Base-by-base conservation (phyloP, 179 eudicot genomes). In the Silene noctiflora region DNA sequence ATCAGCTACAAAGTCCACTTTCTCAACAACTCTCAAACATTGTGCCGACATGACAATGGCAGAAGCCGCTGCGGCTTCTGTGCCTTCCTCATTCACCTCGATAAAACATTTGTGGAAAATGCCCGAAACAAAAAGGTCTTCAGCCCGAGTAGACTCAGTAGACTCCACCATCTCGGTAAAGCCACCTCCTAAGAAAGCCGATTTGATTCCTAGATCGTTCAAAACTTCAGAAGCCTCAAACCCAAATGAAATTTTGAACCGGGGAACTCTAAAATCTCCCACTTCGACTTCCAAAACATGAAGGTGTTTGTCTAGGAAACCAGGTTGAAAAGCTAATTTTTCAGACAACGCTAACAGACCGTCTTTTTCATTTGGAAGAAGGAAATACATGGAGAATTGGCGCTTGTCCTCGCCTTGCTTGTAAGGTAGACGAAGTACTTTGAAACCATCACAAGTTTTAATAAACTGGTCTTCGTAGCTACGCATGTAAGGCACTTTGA, bases 401-500 rank as follows among this genome's bases (percentile, higher is more conserved):
- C 93, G 88, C 56, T 87, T 85, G 56, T 91, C 93, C 12, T 85
- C 85, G 22, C 96, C 97, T 75, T 86, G 86, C 64, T 86, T 81
- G 73, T 93, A 93, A 21, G 92, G 93, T 14, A 93, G 86, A 8
- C 87, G 68, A 19, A 93, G 81, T 51, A 89, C 94, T 82, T 87
- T 89, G 77, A 93, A 91, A 31, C 83, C 91, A 22, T 88, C 88
- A 53, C 63, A 89, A 5, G 83, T 80, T 10, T 63, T 42, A 10
- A 89, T 39, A 7, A 68, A 79, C 44, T 90, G 92, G 76, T 85
- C 87, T 81, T 82, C 81, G 48, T 81, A 80, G 87, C 88, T 90
- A 31, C 89, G 89, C 98, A 94, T 94, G 82, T 86, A 91, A 13
- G 94, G 96, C 4, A 75, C 98, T 77, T 86, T 84, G 51, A 90